These are phyloP conservation scores for Bonia amplexicaulis DNA, from an alignment of 176 grass and related monocot species.

Conservation along the genomic window DNA sequence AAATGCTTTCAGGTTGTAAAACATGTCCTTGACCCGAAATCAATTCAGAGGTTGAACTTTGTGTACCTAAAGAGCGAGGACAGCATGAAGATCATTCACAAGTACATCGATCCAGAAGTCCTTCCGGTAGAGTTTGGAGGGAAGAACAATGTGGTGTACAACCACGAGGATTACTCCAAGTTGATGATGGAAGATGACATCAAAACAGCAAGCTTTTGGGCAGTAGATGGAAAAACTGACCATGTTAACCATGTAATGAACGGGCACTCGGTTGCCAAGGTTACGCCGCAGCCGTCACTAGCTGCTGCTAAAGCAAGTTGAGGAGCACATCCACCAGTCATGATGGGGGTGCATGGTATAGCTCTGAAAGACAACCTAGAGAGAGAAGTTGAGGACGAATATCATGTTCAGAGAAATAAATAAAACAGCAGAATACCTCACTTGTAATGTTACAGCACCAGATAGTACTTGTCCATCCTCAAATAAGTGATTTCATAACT, in stretches of 20 bases:
- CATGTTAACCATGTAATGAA: not conserved
- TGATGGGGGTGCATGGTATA: not conserved
- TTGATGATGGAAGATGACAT: slow-evolving; percentile 73
- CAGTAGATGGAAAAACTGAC: slow-evolving; percentile 15
- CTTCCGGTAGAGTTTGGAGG: slow-evolving; percentile 83
- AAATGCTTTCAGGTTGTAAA: slow-evolving; percentile 48
- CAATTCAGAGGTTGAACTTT: slow-evolving; percentile 59
- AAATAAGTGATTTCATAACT: not conserved
- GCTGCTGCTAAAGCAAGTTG: slow-evolving; percentile 49
- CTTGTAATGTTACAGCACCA: not conserved
- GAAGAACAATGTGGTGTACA: slow-evolving; percentile 46
- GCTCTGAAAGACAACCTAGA: not conserved
- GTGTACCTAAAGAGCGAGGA: slow-evolving; percentile 64
- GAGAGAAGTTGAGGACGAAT: not conserved
- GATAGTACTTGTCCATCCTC: not conserved
- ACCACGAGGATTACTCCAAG: slow-evolving; percentile 73
- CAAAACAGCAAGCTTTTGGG: slow-evolving; percentile 50
- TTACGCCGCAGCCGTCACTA: not conserved
- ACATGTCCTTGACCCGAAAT: slow-evolving; percentile 62
- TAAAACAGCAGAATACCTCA: not conserved
- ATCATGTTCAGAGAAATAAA: not conserved
- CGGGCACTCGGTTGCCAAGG: slow-evolving; percentile 13
- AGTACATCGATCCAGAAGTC: slow-evolving; percentile 52
- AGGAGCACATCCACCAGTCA: not conserved
- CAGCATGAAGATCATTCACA: slow-evolving; percentile 59